A percentile compares a stretch with the other conserved stretches of the same genome.
These are phyloP conservation scores for Pyrus pyrifolia DNA, from an alignment of 306 rosid genomes.

Conservation along the genomic window DNA sequence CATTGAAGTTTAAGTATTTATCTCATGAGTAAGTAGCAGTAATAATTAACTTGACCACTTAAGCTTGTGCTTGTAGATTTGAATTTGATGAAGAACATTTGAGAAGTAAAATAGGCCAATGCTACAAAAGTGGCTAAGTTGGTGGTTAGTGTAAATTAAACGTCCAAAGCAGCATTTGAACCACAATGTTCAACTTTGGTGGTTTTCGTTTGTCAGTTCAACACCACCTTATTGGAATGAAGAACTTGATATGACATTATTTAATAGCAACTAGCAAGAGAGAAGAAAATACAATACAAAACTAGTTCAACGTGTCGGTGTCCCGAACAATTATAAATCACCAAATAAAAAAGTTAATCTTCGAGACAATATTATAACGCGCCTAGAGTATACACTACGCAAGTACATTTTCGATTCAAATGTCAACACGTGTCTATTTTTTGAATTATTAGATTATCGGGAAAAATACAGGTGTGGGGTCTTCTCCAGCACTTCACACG, in stretches of 20 bases:
- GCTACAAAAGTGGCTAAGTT: background rate
- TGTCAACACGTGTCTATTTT: background rate
- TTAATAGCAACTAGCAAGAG: too few species aligned
- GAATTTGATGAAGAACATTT: background rate
- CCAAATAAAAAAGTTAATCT: too few species aligned
- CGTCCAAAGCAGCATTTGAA: background rate
- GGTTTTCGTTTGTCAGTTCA: background rate
- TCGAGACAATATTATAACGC: too few species aligned
- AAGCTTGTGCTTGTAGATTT: background rate
- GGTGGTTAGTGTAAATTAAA: background rate
- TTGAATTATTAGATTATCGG: background rate
- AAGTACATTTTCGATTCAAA: background rate
- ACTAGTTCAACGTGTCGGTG: too few species aligned
- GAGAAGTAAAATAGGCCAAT: background rate
- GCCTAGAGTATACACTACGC: too few species aligned
- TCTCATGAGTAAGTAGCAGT: background rate
- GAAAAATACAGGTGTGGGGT: slow-evolving; percentile 5
- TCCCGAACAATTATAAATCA: background rate
- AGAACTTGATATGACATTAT: background rate
- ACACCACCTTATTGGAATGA: background rate
- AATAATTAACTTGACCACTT: background rate
- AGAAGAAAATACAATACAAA: too few species aligned
- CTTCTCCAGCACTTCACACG: slow-evolving; percentile 2
- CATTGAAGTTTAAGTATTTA: background rate
- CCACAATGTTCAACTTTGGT: background rate